phyloP scores from a whole-genome alignment of 352 stramenopile species.

The Pythium grandisporangium region DNA sequence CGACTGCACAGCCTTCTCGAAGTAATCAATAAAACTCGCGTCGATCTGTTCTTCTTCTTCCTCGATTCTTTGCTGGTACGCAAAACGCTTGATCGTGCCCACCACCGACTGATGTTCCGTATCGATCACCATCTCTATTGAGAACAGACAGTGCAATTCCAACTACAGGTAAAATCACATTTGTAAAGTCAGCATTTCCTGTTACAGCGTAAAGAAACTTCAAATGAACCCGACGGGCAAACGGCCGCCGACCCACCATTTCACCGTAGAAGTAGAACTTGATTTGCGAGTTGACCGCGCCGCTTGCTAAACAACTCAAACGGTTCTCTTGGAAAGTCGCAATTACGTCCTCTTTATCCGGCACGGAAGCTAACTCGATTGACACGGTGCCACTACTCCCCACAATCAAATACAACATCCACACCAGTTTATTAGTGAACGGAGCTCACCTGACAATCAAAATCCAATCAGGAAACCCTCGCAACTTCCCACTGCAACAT shows the following conservation, averaged over 20 bases:
- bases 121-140: conserved; percentile 69
- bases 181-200: neutral
- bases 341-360: conserved; percentile 73
- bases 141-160: conserved; percentile 75
- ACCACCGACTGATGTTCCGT: conserved; percentile 35
- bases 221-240: neutral
- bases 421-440: too few species aligned
- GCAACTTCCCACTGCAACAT: too few species aligned
- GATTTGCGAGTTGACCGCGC: conserved; percentile 51
- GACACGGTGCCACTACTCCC: conserved; percentile 52
- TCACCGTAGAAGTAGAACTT: conserved; percentile 87
- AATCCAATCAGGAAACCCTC: too few species aligned
- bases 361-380: conserved; percentile 34
- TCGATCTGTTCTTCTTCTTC: conserved; percentile 77
- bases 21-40: conserved; percentile 77
- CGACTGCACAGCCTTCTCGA: conserved; percentile 64
- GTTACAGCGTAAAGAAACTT: neutral
- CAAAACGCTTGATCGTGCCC: conserved; percentile 64
- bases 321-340: conserved; percentile 54
- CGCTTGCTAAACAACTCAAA: conserved; percentile 73
- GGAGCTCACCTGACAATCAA: too few species aligned
- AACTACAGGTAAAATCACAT: conserved; percentile 19
- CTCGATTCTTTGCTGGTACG: conserved; percentile 38
- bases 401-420: conserved; percentile 3
- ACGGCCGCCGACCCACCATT: conserved; percentile 41